These are phyloP conservation scores for Yamadazyma pseudoaaseri DNA, from an alignment of 1,139 yeast genomes.

Conservation along the genomic window DNA sequence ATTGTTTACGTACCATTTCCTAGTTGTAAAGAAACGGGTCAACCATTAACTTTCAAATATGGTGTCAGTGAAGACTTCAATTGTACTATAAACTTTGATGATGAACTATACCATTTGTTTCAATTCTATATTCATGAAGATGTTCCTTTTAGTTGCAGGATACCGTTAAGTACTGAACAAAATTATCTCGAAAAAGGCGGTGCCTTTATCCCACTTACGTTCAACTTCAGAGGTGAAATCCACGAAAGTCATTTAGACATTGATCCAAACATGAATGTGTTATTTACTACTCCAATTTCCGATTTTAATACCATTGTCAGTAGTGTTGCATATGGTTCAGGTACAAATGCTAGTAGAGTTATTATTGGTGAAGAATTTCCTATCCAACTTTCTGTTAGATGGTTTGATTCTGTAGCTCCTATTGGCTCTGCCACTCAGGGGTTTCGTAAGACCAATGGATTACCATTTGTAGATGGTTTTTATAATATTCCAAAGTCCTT, in stretches of 20 bases:
- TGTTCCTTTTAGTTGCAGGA: slow-evolving; percentile 69
- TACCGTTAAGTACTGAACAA: slow-evolving; percentile 49
- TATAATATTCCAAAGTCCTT: slow-evolving; percentile 35
- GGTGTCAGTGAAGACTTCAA: slow-evolving; percentile 53
- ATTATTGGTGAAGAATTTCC: slow-evolving; percentile 67
- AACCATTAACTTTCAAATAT: slow-evolving; percentile 54
- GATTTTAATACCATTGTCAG: slow-evolving; percentile 44
- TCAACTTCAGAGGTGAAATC: slow-evolving; percentile 66
- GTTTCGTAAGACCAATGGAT: slow-evolving; percentile 16
- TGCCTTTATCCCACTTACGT: slow-evolving; percentile 58
- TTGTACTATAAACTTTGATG: slow-evolving; percentile 65
- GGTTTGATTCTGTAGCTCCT: slow-evolving; percentile 41
- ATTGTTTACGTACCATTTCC: slow-evolving; percentile 63
- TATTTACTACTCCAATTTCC: slow-evolving; percentile 44
- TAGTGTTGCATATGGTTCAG: slow-evolving; percentile 62
- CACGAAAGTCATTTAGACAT: slow-evolving; percentile 71
- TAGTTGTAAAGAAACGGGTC: slow-evolving; percentile 60
- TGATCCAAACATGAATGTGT: slow-evolving; percentile 57
- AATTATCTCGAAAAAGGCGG: slow-evolving; percentile 47
- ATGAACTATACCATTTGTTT: slow-evolving; percentile 67
- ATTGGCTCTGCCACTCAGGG: slow-evolving; percentile 10
- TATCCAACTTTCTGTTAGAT: slow-evolving; percentile 56
- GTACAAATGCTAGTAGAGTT: slow-evolving; percentile 57
- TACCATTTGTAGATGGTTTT: slow-evolving; percentile 44
- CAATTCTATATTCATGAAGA: slow-evolving; percentile 78